phyloP scores from a whole-genome alignment of 495 filamentous ascomycete species.

The Trichoderma erinaceum region DNA sequence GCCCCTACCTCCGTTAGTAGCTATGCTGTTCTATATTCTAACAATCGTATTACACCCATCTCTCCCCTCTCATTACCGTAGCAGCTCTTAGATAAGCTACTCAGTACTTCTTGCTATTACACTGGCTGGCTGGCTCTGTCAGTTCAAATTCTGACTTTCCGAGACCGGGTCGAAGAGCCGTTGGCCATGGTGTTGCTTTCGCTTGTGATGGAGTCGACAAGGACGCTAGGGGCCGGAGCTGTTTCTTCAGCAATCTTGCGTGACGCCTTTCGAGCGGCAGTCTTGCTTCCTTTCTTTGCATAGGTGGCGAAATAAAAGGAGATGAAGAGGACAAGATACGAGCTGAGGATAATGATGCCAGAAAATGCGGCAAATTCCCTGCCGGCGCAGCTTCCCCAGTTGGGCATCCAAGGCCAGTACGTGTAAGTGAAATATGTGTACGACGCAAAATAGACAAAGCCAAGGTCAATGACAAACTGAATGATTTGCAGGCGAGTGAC shows the following conservation, averaged over 20 bases:
- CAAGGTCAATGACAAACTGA: conserved; percentile 75
- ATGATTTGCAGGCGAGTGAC: conserved; percentile 80
- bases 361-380: conserved; percentile 96
- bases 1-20: not conserved
- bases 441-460: conserved; percentile 91
- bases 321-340: conserved; percentile 96
- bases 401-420: conserved; percentile 84
- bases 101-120: not conserved
- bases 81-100: not conserved
- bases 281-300: conserved; percentile 68
- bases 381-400: conserved; percentile 77
- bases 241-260: conserved; percentile 46
- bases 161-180: conserved; percentile 47
- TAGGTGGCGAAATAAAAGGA: conserved; percentile 98
- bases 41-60: not conserved
- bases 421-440: conserved; percentile 90
- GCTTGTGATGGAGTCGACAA: conserved; percentile 24
- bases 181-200: conserved; percentile 37
- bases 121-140: not conserved
- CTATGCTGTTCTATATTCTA: not conserved
- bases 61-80: not conserved
- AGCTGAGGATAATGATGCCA: conserved; percentile 83
- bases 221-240: conserved; percentile 41
- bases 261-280: conserved; percentile 46
- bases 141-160: conserved; percentile 40